Evolutionary conservation across 495 filamentous ascomycete genomes (phyloP).

Genomic region (Xylaria castorea): DNA sequence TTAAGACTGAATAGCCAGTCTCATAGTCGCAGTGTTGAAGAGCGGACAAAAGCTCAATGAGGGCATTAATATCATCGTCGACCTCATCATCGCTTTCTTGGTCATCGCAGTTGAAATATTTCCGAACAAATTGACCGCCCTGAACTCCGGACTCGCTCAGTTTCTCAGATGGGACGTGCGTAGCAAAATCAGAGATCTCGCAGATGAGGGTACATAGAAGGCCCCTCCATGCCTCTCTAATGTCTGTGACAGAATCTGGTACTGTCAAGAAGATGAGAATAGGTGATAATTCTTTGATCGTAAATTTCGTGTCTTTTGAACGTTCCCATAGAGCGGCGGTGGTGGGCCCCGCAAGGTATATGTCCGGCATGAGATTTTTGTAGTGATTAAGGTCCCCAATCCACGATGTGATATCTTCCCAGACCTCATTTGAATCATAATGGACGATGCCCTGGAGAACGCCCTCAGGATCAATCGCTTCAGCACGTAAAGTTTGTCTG

Average conservation of each 20-base stretch:
- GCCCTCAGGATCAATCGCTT: not conserved
- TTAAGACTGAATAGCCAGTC: not conserved
- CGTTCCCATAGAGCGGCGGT: not conserved
- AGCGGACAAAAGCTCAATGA: not conserved
- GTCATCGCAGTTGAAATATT: not conserved
- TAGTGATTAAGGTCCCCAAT: not conserved
- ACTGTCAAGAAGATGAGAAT: not conserved
- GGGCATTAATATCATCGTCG: not conserved
- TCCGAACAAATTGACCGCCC: not conserved
- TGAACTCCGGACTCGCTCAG: not conserved
- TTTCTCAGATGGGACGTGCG: not conserved
- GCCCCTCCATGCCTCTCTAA: not conserved
- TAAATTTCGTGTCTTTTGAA: not conserved
- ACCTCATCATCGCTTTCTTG: not conserved
- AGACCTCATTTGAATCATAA: not conserved
- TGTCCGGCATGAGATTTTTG: too few species aligned
- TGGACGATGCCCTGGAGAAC: too few species aligned
- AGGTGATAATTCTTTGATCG: not conserved
- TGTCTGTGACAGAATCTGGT: not conserved
- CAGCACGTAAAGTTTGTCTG: not conserved
- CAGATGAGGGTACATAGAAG: conserved; percentile 9
- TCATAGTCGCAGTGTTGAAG: conserved; percentile 6
- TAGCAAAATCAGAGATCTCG: not conserved
- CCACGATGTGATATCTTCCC: not conserved
- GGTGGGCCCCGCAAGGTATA: not conserved